Conservation (phyloP, 306 rosid genomes). For the Rosa multiflora region DNA sequence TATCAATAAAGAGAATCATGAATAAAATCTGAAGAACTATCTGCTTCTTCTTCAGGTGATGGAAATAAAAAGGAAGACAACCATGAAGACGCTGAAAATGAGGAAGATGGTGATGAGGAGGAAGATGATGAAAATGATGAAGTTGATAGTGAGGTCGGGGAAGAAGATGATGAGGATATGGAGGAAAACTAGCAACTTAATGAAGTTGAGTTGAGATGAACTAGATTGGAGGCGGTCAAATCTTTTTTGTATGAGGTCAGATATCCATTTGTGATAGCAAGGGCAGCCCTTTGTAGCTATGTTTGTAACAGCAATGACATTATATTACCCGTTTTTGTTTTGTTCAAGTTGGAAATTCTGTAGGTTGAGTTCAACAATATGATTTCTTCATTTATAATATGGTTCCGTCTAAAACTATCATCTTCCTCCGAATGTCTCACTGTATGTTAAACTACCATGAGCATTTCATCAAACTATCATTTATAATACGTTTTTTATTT, state of each 20-base stretch:
- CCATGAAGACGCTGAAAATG: constrained; percentile 23
- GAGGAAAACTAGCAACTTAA: no score
- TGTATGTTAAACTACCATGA: no score
- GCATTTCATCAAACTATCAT: no score
- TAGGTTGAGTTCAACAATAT: constrained; percentile 8
- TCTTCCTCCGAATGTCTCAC: no score
- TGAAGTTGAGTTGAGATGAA: not conserved
- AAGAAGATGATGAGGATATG: constrained; percentile 16
- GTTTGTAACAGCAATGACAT: not conserved
- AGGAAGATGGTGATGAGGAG: no score
- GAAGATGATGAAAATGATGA: constrained; percentile 27
- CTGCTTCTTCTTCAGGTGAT: constrained; percentile 33
- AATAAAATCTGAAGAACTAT: not conserved
- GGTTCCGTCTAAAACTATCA: not conserved
- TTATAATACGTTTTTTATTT: no score
- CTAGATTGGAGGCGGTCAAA: not conserved
- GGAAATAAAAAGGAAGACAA: constrained; percentile 43
- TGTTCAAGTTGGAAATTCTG: not conserved
- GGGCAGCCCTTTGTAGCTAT: not conserved
- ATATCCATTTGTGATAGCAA: not conserved
- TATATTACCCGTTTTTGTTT: not conserved
- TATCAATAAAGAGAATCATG: not conserved
- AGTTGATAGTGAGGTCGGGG: constrained; percentile 28
- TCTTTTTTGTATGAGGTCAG: not conserved
- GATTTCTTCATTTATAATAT: not conserved